phyloP scores from a whole-genome alignment of 345 rosid genomes.

The Camelina hispida region DNA sequence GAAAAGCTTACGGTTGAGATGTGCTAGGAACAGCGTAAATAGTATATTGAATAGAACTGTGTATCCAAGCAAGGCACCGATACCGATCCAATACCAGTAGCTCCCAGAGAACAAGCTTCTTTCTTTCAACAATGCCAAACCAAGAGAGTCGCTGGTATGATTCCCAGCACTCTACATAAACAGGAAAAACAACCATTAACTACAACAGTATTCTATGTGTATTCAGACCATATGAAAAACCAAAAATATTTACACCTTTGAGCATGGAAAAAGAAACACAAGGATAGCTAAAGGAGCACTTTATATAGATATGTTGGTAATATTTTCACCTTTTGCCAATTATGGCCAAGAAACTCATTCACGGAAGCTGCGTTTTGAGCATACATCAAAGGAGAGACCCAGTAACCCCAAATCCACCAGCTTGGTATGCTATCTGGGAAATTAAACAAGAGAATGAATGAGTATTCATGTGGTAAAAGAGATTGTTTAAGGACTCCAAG shows the following conservation, averaged over 20 bases:
- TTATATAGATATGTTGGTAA: conserved; percentile 14
- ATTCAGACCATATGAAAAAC: conserved; percentile 5
- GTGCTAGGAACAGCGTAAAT: conserved; percentile 74
- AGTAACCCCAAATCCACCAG: conserved; percentile 99
- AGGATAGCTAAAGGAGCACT: background rate
- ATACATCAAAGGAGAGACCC: conserved; percentile 96
- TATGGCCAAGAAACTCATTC: conserved; percentile 88
- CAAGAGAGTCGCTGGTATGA: conserved; percentile 54
- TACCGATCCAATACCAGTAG: conserved; percentile 99
- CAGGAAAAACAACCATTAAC: conserved; percentile 34
- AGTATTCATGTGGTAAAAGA: conserved; percentile 16
- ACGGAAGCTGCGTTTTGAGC: conserved; percentile 98
- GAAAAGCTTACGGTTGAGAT: conserved; percentile 80
- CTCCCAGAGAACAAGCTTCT: conserved; percentile 78
- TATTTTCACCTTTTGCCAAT: conserved; percentile 81
- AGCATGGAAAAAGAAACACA: background rate
- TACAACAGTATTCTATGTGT: conserved; percentile 6
- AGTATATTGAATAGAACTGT: conserved; percentile 72
- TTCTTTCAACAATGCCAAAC: conserved; percentile 66
- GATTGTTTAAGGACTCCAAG: conserved; percentile 5
- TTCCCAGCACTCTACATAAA: conserved; percentile 61
- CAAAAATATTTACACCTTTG: too few species aligned
- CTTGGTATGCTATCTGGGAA: conserved; percentile 80
- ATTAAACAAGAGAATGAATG: conserved; percentile 35
- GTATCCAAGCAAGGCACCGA: conserved; percentile 92